Evolutionary conservation across 1,139 yeast species (phyloP).

Genomic region (Hemisphaericaspora subhashii): DNA sequence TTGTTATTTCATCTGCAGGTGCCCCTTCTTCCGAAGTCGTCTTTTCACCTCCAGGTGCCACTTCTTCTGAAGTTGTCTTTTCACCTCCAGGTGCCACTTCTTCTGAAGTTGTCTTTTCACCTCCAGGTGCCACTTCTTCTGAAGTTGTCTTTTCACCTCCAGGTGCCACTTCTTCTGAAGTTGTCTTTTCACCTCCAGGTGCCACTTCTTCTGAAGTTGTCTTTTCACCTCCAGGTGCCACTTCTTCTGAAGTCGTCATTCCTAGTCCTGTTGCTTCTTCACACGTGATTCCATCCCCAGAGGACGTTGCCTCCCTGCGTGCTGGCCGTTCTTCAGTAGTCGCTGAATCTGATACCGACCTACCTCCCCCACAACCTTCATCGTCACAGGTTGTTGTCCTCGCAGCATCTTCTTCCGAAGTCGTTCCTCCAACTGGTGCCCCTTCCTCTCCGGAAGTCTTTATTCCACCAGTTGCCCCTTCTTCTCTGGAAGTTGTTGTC

Average conservation of each 20-base stretch:
- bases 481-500: neutral
- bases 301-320: neutral
- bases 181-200: neutral
- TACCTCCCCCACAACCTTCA: neutral
- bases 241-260: conserved; percentile 1
- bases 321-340: neutral
- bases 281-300: neutral
- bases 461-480: neutral
- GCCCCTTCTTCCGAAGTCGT: neutral
- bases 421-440: neutral
- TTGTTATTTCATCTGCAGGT: neutral
- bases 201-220: neutral
- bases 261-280: neutral
- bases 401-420: neutral
- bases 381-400: neutral
- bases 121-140: conserved; percentile 1
- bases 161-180: neutral
- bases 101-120: neutral
- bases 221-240: neutral
- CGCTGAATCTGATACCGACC: neutral
- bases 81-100: neutral
- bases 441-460: neutral
- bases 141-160: neutral
- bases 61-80: conserved; percentile 1
- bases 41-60: neutral